phyloP scores from a whole-genome alignment of 1,284 basidiomycete genomes.

The Ceratobasidium sp. region DNA sequence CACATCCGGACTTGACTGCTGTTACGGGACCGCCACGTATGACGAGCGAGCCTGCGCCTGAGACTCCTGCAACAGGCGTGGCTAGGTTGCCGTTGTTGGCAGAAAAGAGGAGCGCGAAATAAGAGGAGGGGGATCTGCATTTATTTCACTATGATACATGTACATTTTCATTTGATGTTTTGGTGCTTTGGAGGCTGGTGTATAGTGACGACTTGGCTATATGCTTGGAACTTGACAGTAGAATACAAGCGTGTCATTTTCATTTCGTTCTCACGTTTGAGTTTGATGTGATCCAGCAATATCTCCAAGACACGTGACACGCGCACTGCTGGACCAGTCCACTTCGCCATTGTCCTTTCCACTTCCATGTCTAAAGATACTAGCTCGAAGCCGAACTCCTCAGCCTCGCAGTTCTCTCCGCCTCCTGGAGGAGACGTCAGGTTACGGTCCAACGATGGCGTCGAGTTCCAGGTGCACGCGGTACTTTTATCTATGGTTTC shows the following conservation, averaged over 20 bases:
- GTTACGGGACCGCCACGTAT: neutral
- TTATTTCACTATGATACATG: conserved; percentile 20
- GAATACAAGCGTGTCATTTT: no score
- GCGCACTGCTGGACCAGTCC: no score
- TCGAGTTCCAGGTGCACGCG: conserved; percentile 42
- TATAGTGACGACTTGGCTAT: no score
- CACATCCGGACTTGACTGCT: conserved; percentile 28
- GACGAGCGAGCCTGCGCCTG: conserved; percentile 8
- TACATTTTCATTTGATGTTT: conserved; percentile 29
- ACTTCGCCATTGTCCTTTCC: no score
- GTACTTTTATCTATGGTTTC: conserved; percentile 40
- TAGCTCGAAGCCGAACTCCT: no score
- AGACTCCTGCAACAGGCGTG: conserved; percentile 28
- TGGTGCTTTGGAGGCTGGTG: no score
- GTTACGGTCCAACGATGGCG: conserved; percentile 39
- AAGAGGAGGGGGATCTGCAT: neutral
- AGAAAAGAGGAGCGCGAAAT: conserved; percentile 19
- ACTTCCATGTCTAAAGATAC: no score
- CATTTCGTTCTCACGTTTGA: no score
- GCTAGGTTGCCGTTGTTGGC: conserved; percentile 36
- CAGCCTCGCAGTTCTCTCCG: neutral
- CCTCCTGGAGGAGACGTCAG: conserved; percentile 43
- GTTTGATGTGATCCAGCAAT: no score
- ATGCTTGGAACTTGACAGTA: no score
- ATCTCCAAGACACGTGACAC: no score